These are phyloP conservation scores for Alectoria sarmentosa DNA, from an alignment of 495 filamentous ascomycete genomes.

Conservation along the genomic window DNA sequence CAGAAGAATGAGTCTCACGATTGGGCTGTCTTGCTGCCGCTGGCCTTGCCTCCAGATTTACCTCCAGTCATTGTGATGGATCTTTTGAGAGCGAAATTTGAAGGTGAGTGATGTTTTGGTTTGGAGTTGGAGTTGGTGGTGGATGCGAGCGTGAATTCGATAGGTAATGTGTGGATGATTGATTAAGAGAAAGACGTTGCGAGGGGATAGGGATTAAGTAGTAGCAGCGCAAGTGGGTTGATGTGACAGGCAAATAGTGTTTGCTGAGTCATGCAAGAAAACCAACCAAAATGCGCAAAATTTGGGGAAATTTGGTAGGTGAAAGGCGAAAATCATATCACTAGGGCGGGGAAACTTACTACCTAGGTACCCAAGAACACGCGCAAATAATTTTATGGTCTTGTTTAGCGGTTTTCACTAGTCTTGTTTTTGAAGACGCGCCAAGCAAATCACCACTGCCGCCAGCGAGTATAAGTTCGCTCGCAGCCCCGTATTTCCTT, in stretches of 20 bases:
- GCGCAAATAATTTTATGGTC: neutral
- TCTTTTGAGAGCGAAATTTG: constrained; percentile 32
- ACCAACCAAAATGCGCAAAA: constrained; percentile 13
- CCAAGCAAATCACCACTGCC: constrained; percentile 28
- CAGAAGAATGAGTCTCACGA: constrained; percentile 59
- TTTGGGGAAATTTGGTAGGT: constrained; percentile 11
- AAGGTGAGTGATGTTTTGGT: constrained; percentile 20
- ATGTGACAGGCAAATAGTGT: constrained; percentile 20
- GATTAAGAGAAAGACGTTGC: constrained; percentile 32
- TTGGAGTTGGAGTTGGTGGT: constrained; percentile 29
- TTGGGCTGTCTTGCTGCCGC: constrained; percentile 93
- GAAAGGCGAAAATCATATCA: constrained; percentile 18
- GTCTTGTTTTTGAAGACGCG: constrained; percentile 19
- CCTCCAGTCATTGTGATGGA: constrained; percentile 93
- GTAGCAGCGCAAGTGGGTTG: constrained; percentile 24
- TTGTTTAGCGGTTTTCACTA: constrained; percentile 19
- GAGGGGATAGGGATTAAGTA: constrained; percentile 30
- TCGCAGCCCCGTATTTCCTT: constrained; percentile 29
- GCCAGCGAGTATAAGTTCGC: constrained; percentile 43
- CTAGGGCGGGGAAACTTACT: constrained; percentile 17
- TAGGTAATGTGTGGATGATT: constrained; percentile 31
- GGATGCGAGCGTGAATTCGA: constrained; percentile 27
- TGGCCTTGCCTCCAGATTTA: constrained; percentile 98
- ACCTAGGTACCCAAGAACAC: too few relatives aligned
- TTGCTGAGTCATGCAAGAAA: constrained; percentile 24